Base-by-base conservation (phyloP, 257 asterid species). In the Penstemon davidsonii region DNA sequence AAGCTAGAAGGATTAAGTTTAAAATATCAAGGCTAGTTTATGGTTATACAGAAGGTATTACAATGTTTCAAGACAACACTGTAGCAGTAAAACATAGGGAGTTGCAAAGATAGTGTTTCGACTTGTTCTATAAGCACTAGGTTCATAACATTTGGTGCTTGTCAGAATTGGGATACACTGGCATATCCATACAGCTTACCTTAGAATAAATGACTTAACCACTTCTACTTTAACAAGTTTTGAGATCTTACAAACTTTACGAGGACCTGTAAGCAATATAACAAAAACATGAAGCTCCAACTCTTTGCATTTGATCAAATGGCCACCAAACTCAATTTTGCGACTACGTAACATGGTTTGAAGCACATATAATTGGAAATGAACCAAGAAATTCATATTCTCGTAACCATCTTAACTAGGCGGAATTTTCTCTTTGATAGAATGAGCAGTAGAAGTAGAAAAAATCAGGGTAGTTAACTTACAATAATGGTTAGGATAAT, bases 51-150 rank as follows among this genome's bases (percentile, higher is more conserved):
- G 55, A 15, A 37, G 45, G 65, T 6, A 45, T 10, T 12, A 1
- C 42, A 25, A 9, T 46, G 71, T 67, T 56, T 52, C 51, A 19
- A 36, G 59, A 66, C 5, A 15, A 19, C 18, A 67, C 40, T 51
- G 54, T 49, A 18, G 11, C 25, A 55, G 62, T 57, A 18, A 41
- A 50, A 9, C n/a, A 8, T 19, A 65, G 57, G 6, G 4, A 43
- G 44, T 41, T 13, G 7, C 18, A 6, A 52, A 52, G 57, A 53
- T 15, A 9, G 9, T 53, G 9, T 57, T 55, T 56, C 4, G 5
- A 40, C 12, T 54, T 15, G 52, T 49, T 7, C 51, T 7, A 50
- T n/a, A 19, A 6, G 43, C 58, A 54, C 39, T 25, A 25, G 33
- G 33, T 25, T 25, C 1, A 25, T 25, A 25, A 25, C 54, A 49